Evolutionary conservation across 768 basidiomycete genomes (phyloP).

Genomic region (Mycena galopus): DNA sequence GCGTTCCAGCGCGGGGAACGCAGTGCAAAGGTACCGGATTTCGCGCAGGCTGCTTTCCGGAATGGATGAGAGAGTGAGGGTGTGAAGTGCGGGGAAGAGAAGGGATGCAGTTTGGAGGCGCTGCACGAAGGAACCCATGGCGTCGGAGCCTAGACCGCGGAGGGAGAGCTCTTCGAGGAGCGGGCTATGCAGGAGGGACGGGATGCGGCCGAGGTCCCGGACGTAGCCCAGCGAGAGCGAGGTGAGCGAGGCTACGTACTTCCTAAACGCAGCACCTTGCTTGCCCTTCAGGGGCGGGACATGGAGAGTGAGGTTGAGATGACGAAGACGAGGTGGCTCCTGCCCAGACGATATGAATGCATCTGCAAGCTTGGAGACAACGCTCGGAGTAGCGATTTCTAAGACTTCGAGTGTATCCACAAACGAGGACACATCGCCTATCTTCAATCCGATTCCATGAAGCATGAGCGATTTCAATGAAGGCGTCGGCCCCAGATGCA

Average conservation of each 20-base stretch:
- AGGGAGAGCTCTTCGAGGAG: conserved; percentile 8
- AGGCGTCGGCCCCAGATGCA: conserved; percentile 8
- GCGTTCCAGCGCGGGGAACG: conserved; percentile 9
- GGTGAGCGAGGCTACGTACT: conserved; percentile 10
- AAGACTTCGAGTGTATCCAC: conserved; percentile 9
- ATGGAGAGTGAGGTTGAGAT: conserved; percentile 4
- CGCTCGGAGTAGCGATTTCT: background rate
- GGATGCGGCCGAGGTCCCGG: conserved; percentile 6
- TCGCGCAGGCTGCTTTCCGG: background rate
- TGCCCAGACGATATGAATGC: conserved; percentile 3
- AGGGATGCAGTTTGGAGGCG: conserved; percentile 1
- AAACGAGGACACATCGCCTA: background rate
- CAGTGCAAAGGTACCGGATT: background rate
- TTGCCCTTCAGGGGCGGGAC: background rate
- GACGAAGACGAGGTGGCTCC: conserved; percentile 5
- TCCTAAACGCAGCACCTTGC: conserved; percentile 2
- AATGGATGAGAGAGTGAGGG: background rate
- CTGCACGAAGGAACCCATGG: background rate
- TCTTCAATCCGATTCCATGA: conserved; percentile 5
- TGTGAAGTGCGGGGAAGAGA: background rate
- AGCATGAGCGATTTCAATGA: conserved; percentile 6
- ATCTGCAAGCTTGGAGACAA: conserved; percentile 2
- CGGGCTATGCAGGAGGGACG: conserved; percentile 3
- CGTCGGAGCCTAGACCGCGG: background rate
- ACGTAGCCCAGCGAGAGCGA: conserved; percentile 8